Conservation (phyloP, 495 filamentous ascomycete genomes). For the Endocarpon pusillum region DNA sequence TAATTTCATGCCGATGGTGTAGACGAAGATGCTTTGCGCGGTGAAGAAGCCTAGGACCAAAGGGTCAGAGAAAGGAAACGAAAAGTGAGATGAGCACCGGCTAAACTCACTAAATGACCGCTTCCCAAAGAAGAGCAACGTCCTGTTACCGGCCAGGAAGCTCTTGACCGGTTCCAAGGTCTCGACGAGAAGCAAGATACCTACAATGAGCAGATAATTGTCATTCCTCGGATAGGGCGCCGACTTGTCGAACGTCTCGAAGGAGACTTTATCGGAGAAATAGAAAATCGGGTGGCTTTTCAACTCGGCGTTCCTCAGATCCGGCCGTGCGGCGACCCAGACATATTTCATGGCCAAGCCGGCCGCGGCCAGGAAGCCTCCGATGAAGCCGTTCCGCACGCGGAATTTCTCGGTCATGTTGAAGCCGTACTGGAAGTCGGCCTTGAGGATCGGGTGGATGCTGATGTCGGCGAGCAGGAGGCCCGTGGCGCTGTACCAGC, state of each 20-base stretch:
- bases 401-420: constrained; percentile 2
- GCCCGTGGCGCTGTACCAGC: constrained; percentile 19
- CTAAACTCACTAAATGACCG: constrained; percentile 19
- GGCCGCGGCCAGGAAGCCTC: constrained; percentile 8
- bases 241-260: constrained; percentile 5
- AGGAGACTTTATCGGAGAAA: constrained; percentile 11
- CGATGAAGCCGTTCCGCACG: constrained; percentile 11
- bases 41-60: constrained; percentile 13
- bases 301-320: constrained; percentile 12
- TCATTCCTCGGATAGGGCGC: constrained; percentile 18
- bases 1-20: constrained; percentile 17
- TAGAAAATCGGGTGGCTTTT: constrained; percentile 19
- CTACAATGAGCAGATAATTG: constrained; percentile 18
- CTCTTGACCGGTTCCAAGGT: constrained; percentile 13
- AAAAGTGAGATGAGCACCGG: no score
- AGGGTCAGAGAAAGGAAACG: background rate
- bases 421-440: constrained; percentile 8
- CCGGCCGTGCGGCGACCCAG: constrained; percentile 16
- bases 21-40: constrained; percentile 14
- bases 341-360: constrained; percentile 19
- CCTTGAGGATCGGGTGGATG: constrained; percentile 18
- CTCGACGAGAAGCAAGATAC: constrained; percentile 17
- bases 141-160: no score
- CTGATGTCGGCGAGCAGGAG: constrained; percentile 18
- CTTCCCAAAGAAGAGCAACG: constrained; percentile 12